A percentile compares a stretch with the other conserved stretches of the same genome.
Evolutionary conservation across 345 rosid genomes (phyloP).

Genomic region (Euphorbia peplus): DNA sequence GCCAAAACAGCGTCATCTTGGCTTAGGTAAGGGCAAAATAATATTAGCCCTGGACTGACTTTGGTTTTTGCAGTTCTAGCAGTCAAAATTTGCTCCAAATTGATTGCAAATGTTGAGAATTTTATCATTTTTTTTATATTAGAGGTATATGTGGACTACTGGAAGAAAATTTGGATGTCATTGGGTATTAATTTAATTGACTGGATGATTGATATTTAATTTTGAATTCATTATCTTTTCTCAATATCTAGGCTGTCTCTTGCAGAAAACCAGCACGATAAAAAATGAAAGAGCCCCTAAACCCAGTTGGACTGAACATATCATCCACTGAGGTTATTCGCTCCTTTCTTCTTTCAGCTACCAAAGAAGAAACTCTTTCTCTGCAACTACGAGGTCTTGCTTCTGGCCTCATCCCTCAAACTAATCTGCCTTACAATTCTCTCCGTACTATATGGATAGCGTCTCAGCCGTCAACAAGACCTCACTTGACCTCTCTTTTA

Average conservation of each 20-base stretch:
- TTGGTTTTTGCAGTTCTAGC: no score
- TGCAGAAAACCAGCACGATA: background rate
- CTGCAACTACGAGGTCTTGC: conserved; percentile 51
- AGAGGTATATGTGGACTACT: no score
- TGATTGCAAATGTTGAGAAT: no score
- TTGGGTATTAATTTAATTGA: no score
- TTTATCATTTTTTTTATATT: no score
- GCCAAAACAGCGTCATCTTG: no score
- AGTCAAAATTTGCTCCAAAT: no score
- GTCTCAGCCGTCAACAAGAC: conserved; percentile 44
- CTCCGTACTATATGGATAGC: conserved; percentile 60
- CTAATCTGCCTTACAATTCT: conserved; percentile 46
- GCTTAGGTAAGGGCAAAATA: no score
- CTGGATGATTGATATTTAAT: background rate
- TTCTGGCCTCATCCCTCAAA: conserved; percentile 41
- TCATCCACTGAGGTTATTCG: conserved; percentile 40
- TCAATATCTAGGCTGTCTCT: background rate
- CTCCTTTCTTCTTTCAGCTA: conserved; percentile 44
- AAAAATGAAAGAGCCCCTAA: conserved; percentile 17
- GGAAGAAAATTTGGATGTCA: no score
- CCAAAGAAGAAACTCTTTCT: conserved; percentile 51
- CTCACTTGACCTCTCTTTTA: conserved; percentile 46
- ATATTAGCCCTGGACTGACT: no score
- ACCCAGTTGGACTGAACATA: conserved; percentile 31
- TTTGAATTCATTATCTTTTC: background rate